Base-by-base conservation (phyloP, 176 grass and related monocot species). In the Carex scoparia region DNA sequence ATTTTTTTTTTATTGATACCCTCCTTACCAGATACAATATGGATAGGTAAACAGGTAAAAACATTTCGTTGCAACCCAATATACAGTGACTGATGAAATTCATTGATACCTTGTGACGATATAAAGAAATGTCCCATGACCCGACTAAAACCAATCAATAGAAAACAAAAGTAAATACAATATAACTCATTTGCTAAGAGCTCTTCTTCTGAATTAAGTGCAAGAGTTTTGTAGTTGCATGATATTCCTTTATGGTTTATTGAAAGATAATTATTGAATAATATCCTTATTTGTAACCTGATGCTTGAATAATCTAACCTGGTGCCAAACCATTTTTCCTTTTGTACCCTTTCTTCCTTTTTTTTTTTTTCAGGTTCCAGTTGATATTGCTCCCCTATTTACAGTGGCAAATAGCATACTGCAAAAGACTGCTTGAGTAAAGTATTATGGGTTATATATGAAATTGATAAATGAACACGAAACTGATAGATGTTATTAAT, bases 351-450 rank as follows among this genome's bases (percentile, higher is more conserved):
- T 62, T 42, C 5, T 63, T 62, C 27, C 30, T 23, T 42, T 54
- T 85, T 48, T 46, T 48, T 46, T 48, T 48, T 87, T 80, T 4
- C 75, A 97, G 94, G 88, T 97, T 37, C 94, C 94, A 87, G 92
- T 97, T 84, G 94, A 97, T 71, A 91, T 97, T 35, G 64, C 87
- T 37, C 94, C 88, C 2, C 51, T 89, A 60, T 97, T 97, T 44
- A 82, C 69, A 55, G 65, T 77, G 2, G 90, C 92, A 48, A 87
- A 92, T 48, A 87, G 82, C 63, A 63, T 97, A 51, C 71, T 97
- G 79, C 80, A 74, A 69, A 86, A 61, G 16, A 37, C 37, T 18
- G 90, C 37, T 73, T 85, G n/a, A 60, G 83, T 85, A 65, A 44
- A 37, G 46, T 58, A 37, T 55, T 35, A 4, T 40, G 14, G 33